Percentiles rank a stretch among this genome's conserved stretches.
phyloP scores from a whole-genome alignment of 2,329 filamentous ascomycete genomes.

The Colletotrichum neosansevieriae region DNA sequence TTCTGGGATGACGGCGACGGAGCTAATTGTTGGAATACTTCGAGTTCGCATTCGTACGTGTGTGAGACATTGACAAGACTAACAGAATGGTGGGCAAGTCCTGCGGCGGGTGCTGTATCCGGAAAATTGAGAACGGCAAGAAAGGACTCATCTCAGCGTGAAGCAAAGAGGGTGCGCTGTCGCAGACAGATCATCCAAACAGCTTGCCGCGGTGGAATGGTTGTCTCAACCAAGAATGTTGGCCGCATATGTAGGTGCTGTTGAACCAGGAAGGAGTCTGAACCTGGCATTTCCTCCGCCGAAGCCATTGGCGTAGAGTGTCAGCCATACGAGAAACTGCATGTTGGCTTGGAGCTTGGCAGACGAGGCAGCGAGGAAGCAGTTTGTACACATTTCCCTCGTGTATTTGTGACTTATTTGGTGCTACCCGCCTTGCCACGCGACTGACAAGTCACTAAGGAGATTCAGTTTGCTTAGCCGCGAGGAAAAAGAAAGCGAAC shows the following conservation, averaged over 20 bases:
- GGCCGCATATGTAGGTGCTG: neutral
- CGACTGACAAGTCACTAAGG: slow-evolving; percentile 16
- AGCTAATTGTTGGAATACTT: slow-evolving; percentile 4
- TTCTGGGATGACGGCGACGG: slow-evolving; percentile 3
- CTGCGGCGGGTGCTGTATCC: slow-evolving; percentile 22
- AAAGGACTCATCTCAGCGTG: slow-evolving; percentile 9
- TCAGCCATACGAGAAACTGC: slow-evolving; percentile 17
- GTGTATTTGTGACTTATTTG: neutral
- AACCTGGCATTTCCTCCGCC: slow-evolving; percentile 8
- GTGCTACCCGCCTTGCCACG: slow-evolving; percentile 18
- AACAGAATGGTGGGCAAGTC: neutral
- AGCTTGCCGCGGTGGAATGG: neutral
- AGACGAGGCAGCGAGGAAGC: neutral
- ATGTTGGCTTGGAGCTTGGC: slow-evolving; percentile 28
- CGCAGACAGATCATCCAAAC: neutral
- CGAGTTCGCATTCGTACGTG: slow-evolving; percentile 4
- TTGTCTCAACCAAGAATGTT: neutral
- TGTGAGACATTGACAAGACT: slow-evolving; percentile 11
- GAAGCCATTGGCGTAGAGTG: slow-evolving; percentile 22
- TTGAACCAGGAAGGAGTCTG: slow-evolving; percentile 12
- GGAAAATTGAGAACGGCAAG: neutral
- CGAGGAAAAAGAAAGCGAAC: slow-evolving; percentile 32
- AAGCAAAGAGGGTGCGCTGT: slow-evolving; percentile 13
- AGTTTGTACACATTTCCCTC: neutral
- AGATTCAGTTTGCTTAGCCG: slow-evolving; percentile 19